Evolutionary conservation across 257 asterid species (phyloP), one percentile per base, ranked within the genome.

Genomic region (Fraxinus pennsylvanica): DNA sequence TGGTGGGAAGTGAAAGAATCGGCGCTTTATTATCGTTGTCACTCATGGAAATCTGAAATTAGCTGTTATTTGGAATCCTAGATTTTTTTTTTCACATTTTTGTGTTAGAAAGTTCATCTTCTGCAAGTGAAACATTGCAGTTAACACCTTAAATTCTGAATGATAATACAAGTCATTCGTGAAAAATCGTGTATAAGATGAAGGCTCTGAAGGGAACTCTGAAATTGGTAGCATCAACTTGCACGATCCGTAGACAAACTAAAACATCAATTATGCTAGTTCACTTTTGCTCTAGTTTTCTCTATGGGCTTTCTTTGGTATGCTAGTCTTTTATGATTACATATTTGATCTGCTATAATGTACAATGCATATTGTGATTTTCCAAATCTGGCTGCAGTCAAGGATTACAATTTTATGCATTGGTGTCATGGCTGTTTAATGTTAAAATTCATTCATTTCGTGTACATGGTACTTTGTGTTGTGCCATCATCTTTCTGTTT

Each of bases 401-500:
- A 71, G 14, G 15, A 71, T 71, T 10, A 47, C 27, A 71, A 39
- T n/a, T 39, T 41, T 15, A 39, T 39, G 74, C 59, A 38, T 71
- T 39, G 32, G 21, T 38, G 33, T 9, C 59, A 10, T 4, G 4
- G 25, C 30, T 36, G 25, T 15, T 22, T 3, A 33, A 27, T 25
- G 32, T 19, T 50, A 14, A 32, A 27, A 39, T 7, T 38, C 57
- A 2, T 61, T 50, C 30, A 35, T 61, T 7, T n/a, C 3, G 47
- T 39, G 71, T 12, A 21, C 5, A 3, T 59, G 17, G 5, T 9
- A 61, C 25, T 61, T 25, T 25, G 30, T 61, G 33, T 25, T 61
- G 68, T 25, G 68, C 27, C 35, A 61, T 61, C 76, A 73, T 67
- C 54, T 54, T 70, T 75, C 71, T 75, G 79, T 84, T 70, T 52